Evolutionary conservation across 2,329 filamentous ascomycete species (phyloP).

Genomic region (Fusarium nanum): DNA sequence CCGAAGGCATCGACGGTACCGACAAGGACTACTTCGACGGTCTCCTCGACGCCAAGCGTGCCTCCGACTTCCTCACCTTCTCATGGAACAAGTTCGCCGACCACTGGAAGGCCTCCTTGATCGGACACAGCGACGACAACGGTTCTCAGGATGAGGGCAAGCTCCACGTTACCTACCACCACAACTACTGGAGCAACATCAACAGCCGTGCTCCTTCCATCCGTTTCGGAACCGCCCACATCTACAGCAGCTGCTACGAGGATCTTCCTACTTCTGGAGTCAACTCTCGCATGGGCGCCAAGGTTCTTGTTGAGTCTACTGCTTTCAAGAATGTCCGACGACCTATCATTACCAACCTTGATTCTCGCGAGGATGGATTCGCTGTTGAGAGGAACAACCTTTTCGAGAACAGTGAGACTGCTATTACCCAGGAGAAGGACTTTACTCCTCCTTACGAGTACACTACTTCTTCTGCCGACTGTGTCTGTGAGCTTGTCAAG

Average conservation of each 20-base stretch:
- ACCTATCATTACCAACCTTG: constrained; percentile 55
- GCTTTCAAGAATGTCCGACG: constrained; percentile 59
- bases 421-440: constrained; percentile 51
- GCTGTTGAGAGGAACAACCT: constrained; percentile 59
- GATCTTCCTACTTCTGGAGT: constrained; percentile 59
- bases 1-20: constrained; percentile 59
- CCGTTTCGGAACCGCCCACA: constrained; percentile 69
- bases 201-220: constrained; percentile 61
- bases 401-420: constrained; percentile 52
- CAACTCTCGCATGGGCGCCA: constrained; percentile 64
- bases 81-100: constrained; percentile 44
- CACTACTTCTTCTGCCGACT: constrained; percentile 39
- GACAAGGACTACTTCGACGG: constrained; percentile 72
- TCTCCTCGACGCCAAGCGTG: constrained; percentile 68
- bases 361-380: constrained; percentile 59
- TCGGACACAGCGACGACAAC: constrained; percentile 67
- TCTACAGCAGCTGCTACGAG: constrained; percentile 66
- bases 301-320: constrained; percentile 65
- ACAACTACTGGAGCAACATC: constrained; percentile 67
- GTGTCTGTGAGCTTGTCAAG: constrained; percentile 43
- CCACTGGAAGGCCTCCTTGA: constrained; percentile 71
- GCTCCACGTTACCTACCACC: constrained; percentile 66
- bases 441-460: constrained; percentile 53
- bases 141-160: constrained; percentile 64
- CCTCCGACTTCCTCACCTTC: constrained; percentile 63